phyloP scores from a whole-genome alignment of 495 filamentous ascomycete species.

The Entonaema liquescens region DNA sequence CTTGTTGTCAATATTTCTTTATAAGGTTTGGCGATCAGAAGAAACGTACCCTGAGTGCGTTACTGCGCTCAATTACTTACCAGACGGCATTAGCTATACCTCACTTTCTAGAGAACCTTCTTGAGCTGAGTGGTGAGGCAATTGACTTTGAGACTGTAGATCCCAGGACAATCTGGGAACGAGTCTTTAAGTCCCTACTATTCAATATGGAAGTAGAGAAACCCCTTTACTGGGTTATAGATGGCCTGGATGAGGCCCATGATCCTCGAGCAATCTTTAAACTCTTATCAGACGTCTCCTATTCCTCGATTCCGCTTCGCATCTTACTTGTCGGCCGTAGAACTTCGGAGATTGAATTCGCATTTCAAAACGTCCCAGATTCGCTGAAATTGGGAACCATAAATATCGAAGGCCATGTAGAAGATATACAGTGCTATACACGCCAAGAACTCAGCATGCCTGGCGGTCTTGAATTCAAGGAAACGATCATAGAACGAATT shows the following conservation, averaged over 20 bases:
- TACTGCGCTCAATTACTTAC: conserved; percentile 46
- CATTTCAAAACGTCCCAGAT: conserved; percentile 12
- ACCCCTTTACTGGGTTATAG: conserved; percentile 50
- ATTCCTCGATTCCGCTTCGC: conserved; percentile 24
- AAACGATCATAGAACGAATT: conserved; percentile 17
- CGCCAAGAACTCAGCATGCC: conserved; percentile 33
- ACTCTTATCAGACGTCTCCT: neutral
- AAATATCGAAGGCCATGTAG: conserved; percentile 25
- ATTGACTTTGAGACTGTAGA: conserved; percentile 39
- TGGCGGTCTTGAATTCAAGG: conserved; percentile 11
- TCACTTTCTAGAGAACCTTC: conserved; percentile 38
- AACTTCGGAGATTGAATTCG: conserved; percentile 25
- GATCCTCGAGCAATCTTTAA: neutral
- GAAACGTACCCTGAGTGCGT: conserved; percentile 29
- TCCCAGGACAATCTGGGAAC: conserved; percentile 51
- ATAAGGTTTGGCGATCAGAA: conserved; percentile 39
- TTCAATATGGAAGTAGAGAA: conserved; percentile 21
- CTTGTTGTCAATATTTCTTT: conserved; percentile 50
- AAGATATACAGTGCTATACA: conserved; percentile 40
- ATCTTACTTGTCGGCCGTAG: conserved; percentile 36
- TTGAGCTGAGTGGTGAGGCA: conserved; percentile 17
- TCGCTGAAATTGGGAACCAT: conserved; percentile 13
- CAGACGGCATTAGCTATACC: conserved; percentile 44
- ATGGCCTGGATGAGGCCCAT: conserved; percentile 50
- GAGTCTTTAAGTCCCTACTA: conserved; percentile 46